phyloP scores from a whole-genome alignment of 768 basidiomycete genomes.

The Suillus tomentosus region DNA sequence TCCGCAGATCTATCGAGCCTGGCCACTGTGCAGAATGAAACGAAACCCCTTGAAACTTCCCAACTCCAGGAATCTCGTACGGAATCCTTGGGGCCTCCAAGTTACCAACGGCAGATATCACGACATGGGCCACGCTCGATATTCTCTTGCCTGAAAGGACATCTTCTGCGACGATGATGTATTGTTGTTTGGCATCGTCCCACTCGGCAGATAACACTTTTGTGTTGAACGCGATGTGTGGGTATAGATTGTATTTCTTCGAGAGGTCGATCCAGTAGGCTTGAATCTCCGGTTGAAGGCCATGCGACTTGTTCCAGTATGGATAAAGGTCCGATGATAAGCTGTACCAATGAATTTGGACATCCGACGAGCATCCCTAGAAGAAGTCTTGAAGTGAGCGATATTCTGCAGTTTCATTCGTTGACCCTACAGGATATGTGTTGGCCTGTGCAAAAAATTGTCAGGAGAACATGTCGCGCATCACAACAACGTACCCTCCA shows the following conservation, averaged over 20 bases:
- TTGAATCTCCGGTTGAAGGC: slow-evolving; percentile 43
- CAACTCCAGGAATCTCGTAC: slow-evolving; percentile 36
- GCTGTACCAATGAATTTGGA: slow-evolving; percentile 44
- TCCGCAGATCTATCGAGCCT: slow-evolving; percentile 38
- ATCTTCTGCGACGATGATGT: slow-evolving; percentile 38
- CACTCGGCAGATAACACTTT: slow-evolving; percentile 48
- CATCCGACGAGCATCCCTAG: slow-evolving; percentile 49
- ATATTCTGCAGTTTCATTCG: background rate
- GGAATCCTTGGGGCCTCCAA: slow-evolving; percentile 47
- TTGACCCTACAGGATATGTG: slow-evolving; percentile 23
- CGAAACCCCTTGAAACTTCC: slow-evolving; percentile 46
- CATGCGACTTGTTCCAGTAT: slow-evolving; percentile 46
- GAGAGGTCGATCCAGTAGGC: slow-evolving; percentile 45
- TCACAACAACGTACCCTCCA: slow-evolving; percentile 46
- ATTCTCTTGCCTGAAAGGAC: slow-evolving; percentile 32
- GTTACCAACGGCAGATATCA: slow-evolving; percentile 53
- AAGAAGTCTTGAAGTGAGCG: background rate
- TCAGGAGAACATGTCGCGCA: background rate
- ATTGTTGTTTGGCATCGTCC: slow-evolving; percentile 38
- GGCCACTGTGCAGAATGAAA: slow-evolving; percentile 61
- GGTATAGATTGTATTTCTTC: slow-evolving; percentile 43
- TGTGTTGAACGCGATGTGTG: slow-evolving; percentile 44
- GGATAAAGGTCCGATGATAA: slow-evolving; percentile 50
- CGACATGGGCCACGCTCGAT: slow-evolving; percentile 42
- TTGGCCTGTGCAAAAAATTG: slow-evolving; percentile 27